These are phyloP conservation scores for Solanum bukasovii DNA, from an alignment of 257 asterid genomes.

Conservation along the genomic window DNA sequence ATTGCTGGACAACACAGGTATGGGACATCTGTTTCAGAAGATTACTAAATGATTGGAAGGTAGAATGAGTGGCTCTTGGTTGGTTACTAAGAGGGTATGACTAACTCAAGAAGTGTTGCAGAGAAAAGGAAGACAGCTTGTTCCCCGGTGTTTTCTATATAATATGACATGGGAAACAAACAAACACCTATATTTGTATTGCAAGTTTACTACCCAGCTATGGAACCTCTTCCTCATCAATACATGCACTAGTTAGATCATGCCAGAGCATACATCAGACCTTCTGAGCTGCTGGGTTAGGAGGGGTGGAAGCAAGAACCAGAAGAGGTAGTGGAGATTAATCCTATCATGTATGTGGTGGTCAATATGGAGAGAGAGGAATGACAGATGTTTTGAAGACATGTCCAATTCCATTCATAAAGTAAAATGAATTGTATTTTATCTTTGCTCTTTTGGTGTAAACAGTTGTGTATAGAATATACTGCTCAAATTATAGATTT, in stretches of 20 bases:
- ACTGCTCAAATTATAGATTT: background rate
- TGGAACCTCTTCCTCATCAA: background rate
- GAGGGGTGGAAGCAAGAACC: background rate
- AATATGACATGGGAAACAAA: background rate
- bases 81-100: background rate
- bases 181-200: background rate
- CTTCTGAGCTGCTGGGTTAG: background rate
- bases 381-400: background rate
- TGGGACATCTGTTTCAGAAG: background rate
- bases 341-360: background rate
- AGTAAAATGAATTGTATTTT: background rate
- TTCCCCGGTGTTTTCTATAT: background rate
- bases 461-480: background rate
- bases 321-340: background rate
- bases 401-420: background rate
- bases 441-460: background rate
- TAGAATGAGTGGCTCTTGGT: background rate
- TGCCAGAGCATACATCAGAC: background rate
- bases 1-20: background rate
- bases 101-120: background rate
- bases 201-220: background rate
- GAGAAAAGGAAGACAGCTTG: background rate
- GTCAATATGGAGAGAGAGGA: background rate
- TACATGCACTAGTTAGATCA: background rate
- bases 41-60: background rate